Evolutionary conservation across 2,329 filamentous ascomycete genomes (phyloP).

Genomic region (Trichophyton simii): DNA sequence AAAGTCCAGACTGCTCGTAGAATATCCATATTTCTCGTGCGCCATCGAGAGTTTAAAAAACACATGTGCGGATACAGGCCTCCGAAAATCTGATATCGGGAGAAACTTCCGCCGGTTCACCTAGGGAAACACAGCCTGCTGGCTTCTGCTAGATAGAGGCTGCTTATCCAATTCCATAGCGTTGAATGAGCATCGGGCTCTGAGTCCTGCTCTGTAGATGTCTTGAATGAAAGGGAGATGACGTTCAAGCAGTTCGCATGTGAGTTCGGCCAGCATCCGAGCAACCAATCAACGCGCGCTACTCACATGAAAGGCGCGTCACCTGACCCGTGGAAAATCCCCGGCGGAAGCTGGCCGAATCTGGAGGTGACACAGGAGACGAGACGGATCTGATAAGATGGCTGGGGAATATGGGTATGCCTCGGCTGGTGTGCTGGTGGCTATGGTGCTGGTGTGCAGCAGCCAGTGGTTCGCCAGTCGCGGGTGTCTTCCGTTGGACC

Average conservation of each 20-base stretch:
- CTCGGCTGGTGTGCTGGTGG: neutral
- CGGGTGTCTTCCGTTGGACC: neutral
- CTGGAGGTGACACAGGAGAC: neutral
- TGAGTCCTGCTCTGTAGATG: neutral
- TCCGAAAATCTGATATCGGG: neutral
- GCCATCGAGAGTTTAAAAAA: neutral
- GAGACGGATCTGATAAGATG: neutral
- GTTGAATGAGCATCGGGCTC: neutral
- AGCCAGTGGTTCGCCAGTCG: neutral
- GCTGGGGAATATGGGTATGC: neutral
- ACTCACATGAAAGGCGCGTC: slow-evolving; percentile 4
- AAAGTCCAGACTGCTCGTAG: neutral
- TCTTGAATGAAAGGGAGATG: neutral
- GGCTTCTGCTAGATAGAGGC: neutral
- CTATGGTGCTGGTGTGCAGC: neutral
- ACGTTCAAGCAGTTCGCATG: slow-evolving; percentile 1
- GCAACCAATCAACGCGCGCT: neutral
- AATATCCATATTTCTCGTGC: neutral
- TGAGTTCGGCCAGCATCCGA: slow-evolving; percentile 5
- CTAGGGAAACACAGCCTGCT: neutral
- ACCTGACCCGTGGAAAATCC: neutral
- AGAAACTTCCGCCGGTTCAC: neutral
- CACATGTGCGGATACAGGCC: neutral
- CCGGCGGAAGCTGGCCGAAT: slow-evolving; percentile 2
- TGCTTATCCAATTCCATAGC: neutral